phyloP scores from a whole-genome alignment of 2,329 filamentous ascomycete species.

The Calonectria honghensis region DNA sequence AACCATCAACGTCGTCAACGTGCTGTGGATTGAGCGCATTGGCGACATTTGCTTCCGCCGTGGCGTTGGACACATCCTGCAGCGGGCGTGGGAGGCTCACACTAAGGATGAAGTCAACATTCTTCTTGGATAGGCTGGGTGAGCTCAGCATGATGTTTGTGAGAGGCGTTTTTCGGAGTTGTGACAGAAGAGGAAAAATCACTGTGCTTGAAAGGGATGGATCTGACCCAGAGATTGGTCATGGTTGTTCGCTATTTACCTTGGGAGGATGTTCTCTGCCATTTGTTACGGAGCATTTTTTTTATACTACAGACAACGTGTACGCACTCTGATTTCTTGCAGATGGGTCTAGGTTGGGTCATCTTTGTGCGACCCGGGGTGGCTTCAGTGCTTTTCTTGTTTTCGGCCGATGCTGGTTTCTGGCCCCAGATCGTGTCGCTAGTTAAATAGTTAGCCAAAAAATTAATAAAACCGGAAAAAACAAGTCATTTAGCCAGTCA shows the following conservation, averaged over 20 bases:
- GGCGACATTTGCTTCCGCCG: constrained; percentile 64
- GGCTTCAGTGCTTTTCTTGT: constrained; percentile 6
- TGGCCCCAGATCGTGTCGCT: constrained; percentile 12
- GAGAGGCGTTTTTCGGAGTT: constrained; percentile 37
- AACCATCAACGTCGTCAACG: constrained; percentile 67
- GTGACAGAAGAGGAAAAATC: constrained; percentile 7
- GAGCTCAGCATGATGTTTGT: constrained; percentile 26
- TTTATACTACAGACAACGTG: background rate
- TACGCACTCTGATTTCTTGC: background rate
- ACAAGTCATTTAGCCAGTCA: too few species aligned
- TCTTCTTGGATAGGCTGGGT: constrained; percentile 60
- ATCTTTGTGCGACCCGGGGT: background rate
- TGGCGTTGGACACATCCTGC: constrained; percentile 65
- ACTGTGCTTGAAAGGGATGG: constrained; percentile 15
- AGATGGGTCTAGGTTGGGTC: background rate
- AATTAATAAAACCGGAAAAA: background rate
- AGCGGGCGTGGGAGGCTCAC: constrained; percentile 64
- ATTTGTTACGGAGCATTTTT: constrained; percentile 4
- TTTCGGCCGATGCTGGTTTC: background rate
- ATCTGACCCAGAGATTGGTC: background rate
- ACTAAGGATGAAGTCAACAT: constrained; percentile 64
- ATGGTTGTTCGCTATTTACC: constrained; percentile 5
- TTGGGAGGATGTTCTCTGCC: background rate
- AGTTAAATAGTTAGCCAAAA: background rate
- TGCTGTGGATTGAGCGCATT: constrained; percentile 68